Evolutionary conservation across 345 rosid species (phyloP), one percentile per base, ranked within the genome.

Genomic region (Sisymbrium altissimum): DNA sequence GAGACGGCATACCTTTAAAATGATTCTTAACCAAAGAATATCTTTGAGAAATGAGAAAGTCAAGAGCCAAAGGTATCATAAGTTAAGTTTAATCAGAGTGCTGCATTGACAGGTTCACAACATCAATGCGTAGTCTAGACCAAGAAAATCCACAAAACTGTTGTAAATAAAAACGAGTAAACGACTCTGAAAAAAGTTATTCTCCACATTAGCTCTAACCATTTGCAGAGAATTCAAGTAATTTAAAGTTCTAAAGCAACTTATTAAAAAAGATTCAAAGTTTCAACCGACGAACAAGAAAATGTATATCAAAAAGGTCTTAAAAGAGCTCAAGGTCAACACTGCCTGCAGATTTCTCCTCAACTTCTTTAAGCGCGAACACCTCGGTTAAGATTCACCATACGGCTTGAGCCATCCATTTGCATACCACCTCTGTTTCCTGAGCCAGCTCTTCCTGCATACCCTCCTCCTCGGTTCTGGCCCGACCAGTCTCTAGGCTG

Each of bases 351-450:
- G 13, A 32, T 43, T 30, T 40, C 23, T 18, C 14, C 64, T 53
- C 15, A 53, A 48, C 17, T 19, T 58, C 27, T 53, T 44, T 45
- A 70, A 19, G 76, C 4, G 49, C 72, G 80, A 39, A 65, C 43
- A 41, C 75, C 71, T 27, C 76, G 14, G 64, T 76, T 63, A 19
- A 76, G 80, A 70, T 76, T 76, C 13, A 76, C 80, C 80, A 76
- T 76, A 55, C 80, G 80, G 71, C 66, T 76, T 64, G 80, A 76
- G 38, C 71, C 71, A 70, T 76, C 80, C 71, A 56, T 57, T 62
- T 70, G 76, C 76, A 57, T 69, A 18, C 69, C 69, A 56, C 76
- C 76, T 48, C 75, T 70, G 50, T 70, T 76, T 55, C 71, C 80
- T 61, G 80, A 76, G 4, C 49, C 50, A 61, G 17, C 72, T 46